Conservation (phyloP, 345 rosid species). For the Eucalyptus brandiana region DNA sequence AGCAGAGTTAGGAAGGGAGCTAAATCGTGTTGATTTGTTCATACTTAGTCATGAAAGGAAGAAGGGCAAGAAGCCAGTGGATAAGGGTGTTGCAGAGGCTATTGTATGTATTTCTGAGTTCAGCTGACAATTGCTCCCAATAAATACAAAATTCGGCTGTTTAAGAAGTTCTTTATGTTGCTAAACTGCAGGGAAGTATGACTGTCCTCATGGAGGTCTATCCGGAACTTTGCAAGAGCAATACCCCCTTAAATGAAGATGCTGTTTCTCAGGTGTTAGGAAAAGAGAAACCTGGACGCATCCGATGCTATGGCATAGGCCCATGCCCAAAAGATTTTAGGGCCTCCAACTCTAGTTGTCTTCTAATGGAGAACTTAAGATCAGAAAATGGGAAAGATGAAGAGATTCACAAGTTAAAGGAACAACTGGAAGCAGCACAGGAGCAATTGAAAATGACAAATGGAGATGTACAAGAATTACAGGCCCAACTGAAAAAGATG, state of each 20-base stretch:
- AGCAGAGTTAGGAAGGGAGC: background rate
- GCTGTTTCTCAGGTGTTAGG: background rate
- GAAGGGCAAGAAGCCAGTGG: background rate
- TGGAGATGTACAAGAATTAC: background rate
- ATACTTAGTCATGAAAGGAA: background rate
- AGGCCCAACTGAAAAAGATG: background rate
- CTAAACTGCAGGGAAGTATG: background rate
- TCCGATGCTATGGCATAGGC: background rate
- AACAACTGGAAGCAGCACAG: background rate
- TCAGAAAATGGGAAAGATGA: background rate
- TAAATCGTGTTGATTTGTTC: background rate
- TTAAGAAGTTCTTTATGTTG: background rate
- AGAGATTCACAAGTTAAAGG: background rate
- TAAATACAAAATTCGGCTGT: background rate
- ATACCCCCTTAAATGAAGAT: background rate
- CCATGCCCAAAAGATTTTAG: background rate
- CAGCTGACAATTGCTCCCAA: background rate
- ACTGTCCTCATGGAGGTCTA: background rate
- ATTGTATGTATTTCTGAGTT: background rate
- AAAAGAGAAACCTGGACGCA: background rate
- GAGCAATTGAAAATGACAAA: background rate
- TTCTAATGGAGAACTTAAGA: background rate
- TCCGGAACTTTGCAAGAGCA: background rate
- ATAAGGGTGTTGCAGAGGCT: background rate
- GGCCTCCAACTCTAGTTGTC: background rate